phyloP scores from a whole-genome alignment of 257 asterid genomes.

The Knoxia roxburghii region DNA sequence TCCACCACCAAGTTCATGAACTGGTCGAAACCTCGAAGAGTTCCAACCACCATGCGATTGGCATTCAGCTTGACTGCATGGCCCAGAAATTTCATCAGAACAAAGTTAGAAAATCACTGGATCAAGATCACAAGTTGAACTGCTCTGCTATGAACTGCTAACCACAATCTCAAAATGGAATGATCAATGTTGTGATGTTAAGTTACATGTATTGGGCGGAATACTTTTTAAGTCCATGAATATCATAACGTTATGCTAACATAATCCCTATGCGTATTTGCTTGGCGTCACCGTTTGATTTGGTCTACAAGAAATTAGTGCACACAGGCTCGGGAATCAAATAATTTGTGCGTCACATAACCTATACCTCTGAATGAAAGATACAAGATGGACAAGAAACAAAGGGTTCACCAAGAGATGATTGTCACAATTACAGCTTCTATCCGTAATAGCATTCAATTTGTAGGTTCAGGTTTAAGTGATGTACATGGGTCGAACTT shows the following conservation, averaged over 20 bases:
- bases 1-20: constrained; percentile 83
- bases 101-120: neutral
- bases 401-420: neutral
- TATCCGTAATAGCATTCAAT: neutral
- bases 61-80: constrained; percentile 72
- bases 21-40: constrained; percentile 92
- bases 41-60: constrained; percentile 78
- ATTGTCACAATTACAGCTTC: neutral
- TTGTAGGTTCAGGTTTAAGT: neutral
- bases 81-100: neutral
- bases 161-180: neutral
- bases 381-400: neutral
- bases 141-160: neutral
- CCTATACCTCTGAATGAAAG: neutral
- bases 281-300: neutral
- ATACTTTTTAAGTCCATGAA: neutral
- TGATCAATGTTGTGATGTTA: neutral
- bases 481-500: neutral
- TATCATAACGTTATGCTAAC: neutral
- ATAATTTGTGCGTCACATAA: neutral
- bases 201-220: neutral
- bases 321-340: too few species aligned
- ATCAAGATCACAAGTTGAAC: neutral
- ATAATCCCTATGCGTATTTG: neutral
- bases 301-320: too few species aligned